Evolutionary conservation across 75 land plant species (phyloP), one percentile per base, ranked within the genome.

Genomic region (Cupressus sempervirens): DNA sequence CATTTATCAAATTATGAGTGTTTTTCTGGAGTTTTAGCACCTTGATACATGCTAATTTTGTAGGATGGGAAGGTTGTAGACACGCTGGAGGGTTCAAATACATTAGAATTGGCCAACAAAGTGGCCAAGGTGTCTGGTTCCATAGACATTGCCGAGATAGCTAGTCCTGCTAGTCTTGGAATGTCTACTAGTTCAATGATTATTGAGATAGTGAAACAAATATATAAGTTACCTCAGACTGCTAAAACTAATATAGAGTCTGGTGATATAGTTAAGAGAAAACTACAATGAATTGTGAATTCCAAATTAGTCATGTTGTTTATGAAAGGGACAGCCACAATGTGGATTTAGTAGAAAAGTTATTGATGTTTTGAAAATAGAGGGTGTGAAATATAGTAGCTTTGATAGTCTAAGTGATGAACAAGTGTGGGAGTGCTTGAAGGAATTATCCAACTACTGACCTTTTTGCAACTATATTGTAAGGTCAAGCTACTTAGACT

Each of bases 51-150:
- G 7, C 84, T 85, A 67, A 26, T 89, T 88, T 4, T 84, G 67
- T 94, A 97, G 99, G 96, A 93, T 88, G 97, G 98, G 16, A 95
- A 89, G 84, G 88, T 87, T 35, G 93, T 94, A 73, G 99, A 97
- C 85, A 92, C 86, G 77, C 84, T 97, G 65, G 98, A 97, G 83
- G 99, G 99, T 77, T 98, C 96, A 36, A 94, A 96, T 87, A 96
- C 99, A 53, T 91, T 95, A 7, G 91, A 93, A 84, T 87, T 97
- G 88, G 98, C 98, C 74, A 87, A 84, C n/a, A n/a, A n/a, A n/a
- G n/a, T n/a, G n/a, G n/a, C n/a, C n/a, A n/a, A n/a, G n/a, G n/a
- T n/a, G n/a, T n/a, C n/a, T n/a, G n/a, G n/a, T n/a, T n/a, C n/a
- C n/a, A n/a, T n/a, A n/a, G n/a, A n/a, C n/a, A n/a, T n/a, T n/a